A percentile compares a stretch with the other conserved stretches of the same genome.
phyloP scores from a whole-genome alignment of 352 stramenopile species.

The Phytophthora sp. region DNA sequence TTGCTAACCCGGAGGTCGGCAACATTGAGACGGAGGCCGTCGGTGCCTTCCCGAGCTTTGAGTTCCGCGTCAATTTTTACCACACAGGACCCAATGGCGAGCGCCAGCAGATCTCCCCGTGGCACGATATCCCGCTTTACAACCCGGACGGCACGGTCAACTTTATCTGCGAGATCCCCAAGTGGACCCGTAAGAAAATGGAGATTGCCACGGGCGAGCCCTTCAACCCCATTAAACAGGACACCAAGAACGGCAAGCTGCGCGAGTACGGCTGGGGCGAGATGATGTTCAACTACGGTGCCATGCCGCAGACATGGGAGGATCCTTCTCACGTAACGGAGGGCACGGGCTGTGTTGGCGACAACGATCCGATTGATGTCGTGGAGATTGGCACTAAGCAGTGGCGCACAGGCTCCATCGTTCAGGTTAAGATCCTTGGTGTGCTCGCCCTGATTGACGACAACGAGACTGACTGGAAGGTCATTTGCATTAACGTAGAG shows the following conservation, averaged over 20 bases:
- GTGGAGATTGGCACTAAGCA: conserved; percentile 97
- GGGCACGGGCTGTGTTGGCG: conserved; percentile 85
- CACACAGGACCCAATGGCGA: conserved; percentile 76
- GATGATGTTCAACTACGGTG: conserved; percentile 99
- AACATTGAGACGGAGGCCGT: conserved; percentile 79
- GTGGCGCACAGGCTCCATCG: conserved; percentile 93
- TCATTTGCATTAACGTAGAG: conserved; percentile 96
- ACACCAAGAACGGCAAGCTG: conserved; percentile 98
- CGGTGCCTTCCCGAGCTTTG: conserved; percentile 87
- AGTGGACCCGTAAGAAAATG: conserved; percentile 99
- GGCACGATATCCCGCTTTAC: conserved; percentile 97
- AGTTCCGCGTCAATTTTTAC: conserved; percentile 92
- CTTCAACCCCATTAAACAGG: conserved; percentile 99
- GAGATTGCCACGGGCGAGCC: conserved; percentile 96
- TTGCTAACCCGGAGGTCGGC: conserved; percentile 82
- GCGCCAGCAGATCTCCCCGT: conserved; percentile 94
- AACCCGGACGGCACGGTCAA: conserved; percentile 90
- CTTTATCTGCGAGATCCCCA: conserved; percentile 98
- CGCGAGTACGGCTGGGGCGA: conserved; percentile 96
- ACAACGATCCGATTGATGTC: conserved; percentile 99
- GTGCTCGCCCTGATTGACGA: conserved; percentile 99
- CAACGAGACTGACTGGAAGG: conserved; percentile 99
- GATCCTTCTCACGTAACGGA: conserved; percentile 92
- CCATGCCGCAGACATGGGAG: conserved; percentile 99
- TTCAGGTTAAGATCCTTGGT: conserved; percentile 98